phyloP scores from a whole-genome alignment of 305 asterid species.

The Withania somnifera region DNA sequence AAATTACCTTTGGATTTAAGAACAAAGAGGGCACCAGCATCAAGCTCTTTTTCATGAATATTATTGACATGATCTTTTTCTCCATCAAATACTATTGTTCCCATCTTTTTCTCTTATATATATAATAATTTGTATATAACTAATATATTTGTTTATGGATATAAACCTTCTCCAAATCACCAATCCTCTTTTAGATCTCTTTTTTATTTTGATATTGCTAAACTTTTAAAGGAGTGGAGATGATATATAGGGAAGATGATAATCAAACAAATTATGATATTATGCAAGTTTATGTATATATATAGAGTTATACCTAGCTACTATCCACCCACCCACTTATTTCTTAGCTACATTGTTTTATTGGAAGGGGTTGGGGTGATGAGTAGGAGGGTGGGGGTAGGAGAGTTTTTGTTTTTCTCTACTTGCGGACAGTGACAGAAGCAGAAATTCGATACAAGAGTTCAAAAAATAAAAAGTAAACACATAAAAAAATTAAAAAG shows the following conservation, averaged over 20 bases:
- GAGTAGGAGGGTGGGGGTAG: too few relatives aligned
- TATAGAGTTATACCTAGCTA: background rate
- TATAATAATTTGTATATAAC: background rate
- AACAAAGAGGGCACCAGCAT: slow-evolving; percentile 85
- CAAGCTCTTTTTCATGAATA: slow-evolving; percentile 25
- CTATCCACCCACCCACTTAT: background rate
- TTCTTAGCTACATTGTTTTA: background rate
- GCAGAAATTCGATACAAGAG: too few relatives aligned
- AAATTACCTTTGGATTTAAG: slow-evolving; percentile 65
- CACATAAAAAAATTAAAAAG: too few relatives aligned
- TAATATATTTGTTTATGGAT: background rate
- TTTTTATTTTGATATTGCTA: background rate
- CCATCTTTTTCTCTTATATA: background rate
- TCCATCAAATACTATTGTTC: background rate
- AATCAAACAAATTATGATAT: background rate
- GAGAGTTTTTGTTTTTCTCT: too few relatives aligned
- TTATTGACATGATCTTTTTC: background rate
- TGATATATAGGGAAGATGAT: background rate
- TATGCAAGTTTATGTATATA: background rate
- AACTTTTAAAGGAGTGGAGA: background rate
- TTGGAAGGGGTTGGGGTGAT: background rate
- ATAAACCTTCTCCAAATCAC: background rate
- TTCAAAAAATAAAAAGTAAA: too few relatives aligned
- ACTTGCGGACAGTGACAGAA: too few relatives aligned
- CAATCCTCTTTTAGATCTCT: too few relatives aligned